Evolutionary conservation across 2,329 filamentous ascomycete genomes (phyloP), one percentile per base, ranked within the genome.

Genomic region (Fusarium heterosporum): DNA sequence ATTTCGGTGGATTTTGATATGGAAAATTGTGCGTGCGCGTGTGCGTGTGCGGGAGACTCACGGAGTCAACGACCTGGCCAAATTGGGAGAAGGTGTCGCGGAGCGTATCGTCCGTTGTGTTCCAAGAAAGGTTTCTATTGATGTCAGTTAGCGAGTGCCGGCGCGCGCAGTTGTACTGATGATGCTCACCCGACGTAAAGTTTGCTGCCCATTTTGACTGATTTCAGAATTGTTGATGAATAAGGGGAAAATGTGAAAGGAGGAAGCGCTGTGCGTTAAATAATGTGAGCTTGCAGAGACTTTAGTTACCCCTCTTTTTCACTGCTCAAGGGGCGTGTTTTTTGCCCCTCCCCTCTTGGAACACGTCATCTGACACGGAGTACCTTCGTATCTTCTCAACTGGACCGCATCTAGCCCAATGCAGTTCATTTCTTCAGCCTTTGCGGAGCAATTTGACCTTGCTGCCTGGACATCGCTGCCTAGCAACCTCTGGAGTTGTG

Each of bases 101-200:
- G 16, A 59, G 56, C 8, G 8, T 25, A 0, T 56, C 45, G 6
- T 42, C 34, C 2, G 14, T 46, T 8, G 57, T 47, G 40, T 11
- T 36, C 46, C 45, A 46, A 4, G 17, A 8, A 12, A 61, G 34
- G n/a, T 40, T 45, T 19, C 57, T 61, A n/a, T 16, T n/a, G 16
- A 6, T 7, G 10, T 36, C 34, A 36, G 34, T 36, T 5, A 36
- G 34, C 5, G 6, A 16, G n/a, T 36, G 34, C 34, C 16, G 16
- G n/a, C 16, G 34, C 34, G n/a, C 16, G 34, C n/a, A 9, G 1
- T 36, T 9, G 16, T 10, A n/a, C 7, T 9, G 34, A 16, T n/a
- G n/a, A 6, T 36, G 34, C 34, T 16, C 16, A 36, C 34, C 34
- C 34, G 34, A 36, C 34, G 34, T 36, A 36, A 36, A 36, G 34